Conservation (phyloP, 2,329 filamentous ascomycete genomes). For the Neoascochyta sp. region DNA sequence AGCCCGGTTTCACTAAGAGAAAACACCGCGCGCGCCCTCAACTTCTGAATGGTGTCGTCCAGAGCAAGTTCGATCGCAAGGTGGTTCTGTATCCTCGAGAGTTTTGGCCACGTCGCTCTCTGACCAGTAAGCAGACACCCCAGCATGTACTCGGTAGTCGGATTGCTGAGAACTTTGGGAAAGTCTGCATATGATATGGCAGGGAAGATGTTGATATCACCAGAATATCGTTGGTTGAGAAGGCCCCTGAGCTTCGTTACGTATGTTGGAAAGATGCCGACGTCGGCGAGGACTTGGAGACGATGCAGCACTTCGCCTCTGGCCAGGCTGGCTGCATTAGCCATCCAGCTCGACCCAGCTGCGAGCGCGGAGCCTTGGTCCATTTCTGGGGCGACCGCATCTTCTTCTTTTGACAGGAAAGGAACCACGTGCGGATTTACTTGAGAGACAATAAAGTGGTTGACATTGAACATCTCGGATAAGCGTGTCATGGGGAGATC, state of each 20-base stretch:
- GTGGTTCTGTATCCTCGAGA: slow-evolving; percentile 79
- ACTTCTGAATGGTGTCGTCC: slow-evolving; percentile 66
- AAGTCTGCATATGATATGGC: slow-evolving; percentile 72
- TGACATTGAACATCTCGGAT: slow-evolving; percentile 95
- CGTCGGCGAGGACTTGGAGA: slow-evolving; percentile 73
- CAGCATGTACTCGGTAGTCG: slow-evolving; percentile 81
- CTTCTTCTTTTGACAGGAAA: slow-evolving; percentile 74
- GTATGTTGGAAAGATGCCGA: slow-evolving; percentile 75
- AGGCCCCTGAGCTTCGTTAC: slow-evolving; percentile 76
- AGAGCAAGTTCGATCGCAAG: slow-evolving; percentile 85
- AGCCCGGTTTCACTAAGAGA: slow-evolving; percentile 57
- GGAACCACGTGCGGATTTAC: slow-evolving; percentile 92
- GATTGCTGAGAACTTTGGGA: slow-evolving; percentile 75
- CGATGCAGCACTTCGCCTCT: slow-evolving; percentile 77
- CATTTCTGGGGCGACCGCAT: slow-evolving; percentile 40
- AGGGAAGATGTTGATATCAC: slow-evolving; percentile 91
- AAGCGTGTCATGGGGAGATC: slow-evolving; percentile 87
- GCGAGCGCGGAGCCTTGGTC: slow-evolving; percentile 34
- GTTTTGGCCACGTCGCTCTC: slow-evolving; percentile 84
- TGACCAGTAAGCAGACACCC: slow-evolving; percentile 74
- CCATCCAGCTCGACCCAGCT: slow-evolving; percentile 57
- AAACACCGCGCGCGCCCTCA: slow-evolving; percentile 67
- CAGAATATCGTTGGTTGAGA: slow-evolving; percentile 85
- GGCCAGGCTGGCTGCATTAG: slow-evolving; percentile 66
- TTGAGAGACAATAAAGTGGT: slow-evolving; percentile 96